Evolutionary conservation across 139 green algal species (phyloP).

Genomic region (Gonium pectorale): DNA sequence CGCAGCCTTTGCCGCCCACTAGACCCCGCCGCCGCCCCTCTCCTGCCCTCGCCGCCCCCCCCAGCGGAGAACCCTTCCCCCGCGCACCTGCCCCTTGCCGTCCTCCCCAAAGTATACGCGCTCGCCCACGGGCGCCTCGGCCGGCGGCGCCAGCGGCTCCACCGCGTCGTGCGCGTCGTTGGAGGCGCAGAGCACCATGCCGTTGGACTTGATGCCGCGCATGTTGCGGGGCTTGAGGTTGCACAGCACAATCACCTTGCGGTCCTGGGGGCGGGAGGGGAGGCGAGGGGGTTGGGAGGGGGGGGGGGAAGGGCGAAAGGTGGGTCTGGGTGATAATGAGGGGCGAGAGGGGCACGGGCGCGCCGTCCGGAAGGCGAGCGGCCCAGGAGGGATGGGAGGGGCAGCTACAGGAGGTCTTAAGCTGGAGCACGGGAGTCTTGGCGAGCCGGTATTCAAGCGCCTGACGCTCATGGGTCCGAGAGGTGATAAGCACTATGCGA

Average conservation of each 20-base stretch:
- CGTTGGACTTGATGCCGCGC: slow-evolving; percentile 76
- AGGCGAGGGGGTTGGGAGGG: too few relatives aligned
- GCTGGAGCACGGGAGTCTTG: too few relatives aligned
- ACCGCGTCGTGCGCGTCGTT: slow-evolving; percentile 82
- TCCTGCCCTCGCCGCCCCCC: neutral
- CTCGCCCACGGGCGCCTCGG: slow-evolving; percentile 76
- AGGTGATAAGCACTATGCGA: too few relatives aligned
- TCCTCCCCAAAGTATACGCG: slow-evolving; percentile 78
- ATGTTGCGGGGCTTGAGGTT: slow-evolving; percentile 90
- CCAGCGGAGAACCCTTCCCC: neutral
- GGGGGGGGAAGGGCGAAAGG: too few relatives aligned
- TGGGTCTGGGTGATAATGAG: too few relatives aligned
- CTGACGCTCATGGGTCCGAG: too few relatives aligned
- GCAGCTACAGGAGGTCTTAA: too few relatives aligned
- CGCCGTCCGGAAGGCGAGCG: too few relatives aligned
- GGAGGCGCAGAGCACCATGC: slow-evolving; percentile 78
- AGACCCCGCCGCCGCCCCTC: neutral
- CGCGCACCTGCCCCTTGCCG: slow-evolving; percentile 55
- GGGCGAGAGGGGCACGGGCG: too few relatives aligned
- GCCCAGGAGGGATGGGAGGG: too few relatives aligned
- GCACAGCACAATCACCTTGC: slow-evolving; percentile 86
- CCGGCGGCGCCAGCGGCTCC: slow-evolving; percentile 79
- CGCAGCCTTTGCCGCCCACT: too few relatives aligned
- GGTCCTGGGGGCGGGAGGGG: slow-evolving; percentile 68
- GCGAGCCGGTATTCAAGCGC: too few relatives aligned